Conservation (phyloP, 2,329 filamentous ascomycete species). For the Aspergillus persii region DNA sequence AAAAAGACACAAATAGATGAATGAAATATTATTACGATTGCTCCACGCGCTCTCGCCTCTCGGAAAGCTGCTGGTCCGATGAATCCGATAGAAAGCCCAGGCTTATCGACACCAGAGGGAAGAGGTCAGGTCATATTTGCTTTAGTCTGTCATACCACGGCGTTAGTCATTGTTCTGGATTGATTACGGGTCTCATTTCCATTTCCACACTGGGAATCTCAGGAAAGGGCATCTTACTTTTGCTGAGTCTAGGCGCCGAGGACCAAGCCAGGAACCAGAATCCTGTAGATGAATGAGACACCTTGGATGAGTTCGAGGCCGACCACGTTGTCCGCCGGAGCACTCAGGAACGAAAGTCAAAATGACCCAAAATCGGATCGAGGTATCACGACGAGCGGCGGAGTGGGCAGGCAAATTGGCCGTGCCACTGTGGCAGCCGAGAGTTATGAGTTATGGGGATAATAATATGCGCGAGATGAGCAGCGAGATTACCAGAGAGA, state of each 20-base stretch:
- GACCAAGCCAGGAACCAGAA: not conserved
- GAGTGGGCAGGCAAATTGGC: not conserved
- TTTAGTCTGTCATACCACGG: slow-evolving; percentile 10
- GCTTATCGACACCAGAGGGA: not conserved
- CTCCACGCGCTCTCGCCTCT: not conserved
- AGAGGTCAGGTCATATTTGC: slow-evolving; percentile 5
- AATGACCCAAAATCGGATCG: not conserved
- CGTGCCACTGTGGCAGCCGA: not conserved
- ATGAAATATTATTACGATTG: not conserved
- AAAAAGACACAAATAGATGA: not conserved
- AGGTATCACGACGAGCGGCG: not conserved
- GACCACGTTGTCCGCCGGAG: not conserved
- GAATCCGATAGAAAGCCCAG: not conserved
- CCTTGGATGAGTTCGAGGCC: not conserved
- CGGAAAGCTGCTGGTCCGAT: not conserved
- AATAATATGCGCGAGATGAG: no score
- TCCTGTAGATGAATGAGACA: not conserved
- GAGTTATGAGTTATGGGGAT: no score
- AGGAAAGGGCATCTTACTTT: not conserved
- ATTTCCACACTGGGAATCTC: slow-evolving; percentile 2
- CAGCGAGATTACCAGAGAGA: no score
- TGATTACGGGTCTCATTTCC: slow-evolving; percentile 1
- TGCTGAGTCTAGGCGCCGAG: not conserved
- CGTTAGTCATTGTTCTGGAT: slow-evolving; percentile 4
- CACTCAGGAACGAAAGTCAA: not conserved